Conservation (phyloP, 2,329 filamentous ascomycete genomes). For the Hymenoscyphus repandus region DNA sequence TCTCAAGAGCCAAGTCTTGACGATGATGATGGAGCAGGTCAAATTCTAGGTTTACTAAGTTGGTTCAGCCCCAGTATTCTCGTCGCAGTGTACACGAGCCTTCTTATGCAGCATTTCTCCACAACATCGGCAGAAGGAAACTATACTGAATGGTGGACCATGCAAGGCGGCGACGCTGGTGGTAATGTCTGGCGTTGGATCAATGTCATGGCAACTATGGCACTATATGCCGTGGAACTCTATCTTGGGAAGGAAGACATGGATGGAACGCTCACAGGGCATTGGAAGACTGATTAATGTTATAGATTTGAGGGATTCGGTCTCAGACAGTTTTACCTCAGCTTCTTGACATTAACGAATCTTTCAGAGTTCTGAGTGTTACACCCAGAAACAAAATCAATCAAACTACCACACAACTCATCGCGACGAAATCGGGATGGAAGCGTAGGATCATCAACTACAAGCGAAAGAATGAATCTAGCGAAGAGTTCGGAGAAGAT, state of each 20-base stretch:
- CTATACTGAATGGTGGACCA: slow-evolving; percentile 74
- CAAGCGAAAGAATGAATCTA: not conserved
- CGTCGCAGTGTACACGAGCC: slow-evolving; percentile 92
- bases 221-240: slow-evolving; percentile 82
- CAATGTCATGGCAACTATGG: slow-evolving; percentile 85
- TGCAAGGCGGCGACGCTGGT: slow-evolving; percentile 74
- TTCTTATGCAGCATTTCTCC: slow-evolving; percentile 92
- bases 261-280: slow-evolving; percentile 64
- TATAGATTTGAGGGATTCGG: not conserved
- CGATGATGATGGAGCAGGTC: slow-evolving; percentile 76
- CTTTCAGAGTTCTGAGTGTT: no score
- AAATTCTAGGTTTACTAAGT: slow-evolving; percentile 74
- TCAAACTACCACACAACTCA: no score
- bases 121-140: slow-evolving; percentile 59
- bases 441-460: not conserved
- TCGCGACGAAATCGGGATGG: no score
- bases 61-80: slow-evolving; percentile 95
- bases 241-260: slow-evolving; percentile 80
- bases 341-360: no score
- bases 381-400: no score
- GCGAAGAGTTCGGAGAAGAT: not conserved
- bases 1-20: slow-evolving; percentile 82
- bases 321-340: no score
- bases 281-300: slow-evolving; percentile 88
- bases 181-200: slow-evolving; percentile 92